Conservation (phyloP, 139 green algal genomes). For the Coelastrella sp. region DNA sequence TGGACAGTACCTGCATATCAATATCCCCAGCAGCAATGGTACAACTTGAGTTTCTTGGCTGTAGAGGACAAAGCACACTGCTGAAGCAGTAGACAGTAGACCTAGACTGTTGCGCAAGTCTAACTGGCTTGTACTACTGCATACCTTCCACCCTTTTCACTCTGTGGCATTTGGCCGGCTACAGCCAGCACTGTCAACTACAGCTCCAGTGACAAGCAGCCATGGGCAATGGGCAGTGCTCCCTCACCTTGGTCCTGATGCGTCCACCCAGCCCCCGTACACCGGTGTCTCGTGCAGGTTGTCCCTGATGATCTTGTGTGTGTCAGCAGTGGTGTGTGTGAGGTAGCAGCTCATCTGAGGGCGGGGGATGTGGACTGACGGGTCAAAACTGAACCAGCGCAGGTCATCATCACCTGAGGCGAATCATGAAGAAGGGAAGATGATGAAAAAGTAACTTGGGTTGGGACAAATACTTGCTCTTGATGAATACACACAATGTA, state of each 20-base stretch:
- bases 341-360: slow-evolving; percentile 93
- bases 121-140: no score
- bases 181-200: no score
- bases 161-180: no score
- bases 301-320: slow-evolving; percentile 86
- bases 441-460: not conserved
- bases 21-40: not conserved
- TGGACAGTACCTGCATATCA: slow-evolving; percentile 90
- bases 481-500: no score
- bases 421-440: not conserved
- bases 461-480: no score
- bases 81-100: no score
- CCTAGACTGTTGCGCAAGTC: no score
- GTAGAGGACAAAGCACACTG: no score
- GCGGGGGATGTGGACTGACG: slow-evolving; percentile 73
- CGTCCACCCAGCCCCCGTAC: slow-evolving; percentile 95
- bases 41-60: no score
- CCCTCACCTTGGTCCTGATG: slow-evolving; percentile 67
- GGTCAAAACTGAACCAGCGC: slow-evolving; percentile 96
- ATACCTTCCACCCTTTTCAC: no score
- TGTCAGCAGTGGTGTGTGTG: slow-evolving; percentile 92
- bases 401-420: slow-evolving; percentile 72
- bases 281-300: slow-evolving; percentile 95
- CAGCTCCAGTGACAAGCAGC: not conserved
- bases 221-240: not conserved